Conservation (phyloP, 2,329 filamentous ascomycete genomes). For the Cladosporium sp. region DNA sequence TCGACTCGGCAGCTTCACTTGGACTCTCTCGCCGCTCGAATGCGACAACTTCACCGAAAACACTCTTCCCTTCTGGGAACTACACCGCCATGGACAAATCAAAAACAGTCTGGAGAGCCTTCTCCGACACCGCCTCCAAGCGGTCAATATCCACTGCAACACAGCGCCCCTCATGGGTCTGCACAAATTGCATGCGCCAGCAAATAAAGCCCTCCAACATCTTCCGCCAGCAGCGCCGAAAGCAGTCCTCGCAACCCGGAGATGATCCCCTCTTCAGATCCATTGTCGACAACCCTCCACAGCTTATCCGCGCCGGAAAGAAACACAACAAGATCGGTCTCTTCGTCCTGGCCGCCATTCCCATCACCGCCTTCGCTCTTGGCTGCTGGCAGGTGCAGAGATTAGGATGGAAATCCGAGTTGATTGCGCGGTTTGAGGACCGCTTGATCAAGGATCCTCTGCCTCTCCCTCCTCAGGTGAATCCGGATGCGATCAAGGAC, state of each 20-base stretch:
- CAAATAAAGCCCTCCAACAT: conserved; percentile 24
- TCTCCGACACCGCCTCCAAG: conserved; percentile 11
- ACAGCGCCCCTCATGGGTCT: conserved; percentile 24
- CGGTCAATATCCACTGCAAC: conserved; percentile 15
- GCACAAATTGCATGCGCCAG: conserved; percentile 39
- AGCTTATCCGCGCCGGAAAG: conserved; percentile 72
- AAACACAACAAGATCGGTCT: conserved; percentile 60
- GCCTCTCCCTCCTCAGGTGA: conserved; percentile 78
- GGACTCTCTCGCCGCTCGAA: not conserved
- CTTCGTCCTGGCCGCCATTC: conserved; percentile 63
- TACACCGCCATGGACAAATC: conserved; percentile 24
- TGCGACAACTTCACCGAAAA: conserved; percentile 3
- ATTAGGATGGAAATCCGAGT: conserved; percentile 87
- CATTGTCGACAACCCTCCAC: conserved; percentile 81
- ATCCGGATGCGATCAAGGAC: conserved; percentile 76
- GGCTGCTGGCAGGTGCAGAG: conserved; percentile 96
- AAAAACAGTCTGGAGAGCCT: conserved; percentile 23
- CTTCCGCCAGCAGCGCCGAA: conserved; percentile 36
- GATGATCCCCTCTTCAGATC: conserved; percentile 81
- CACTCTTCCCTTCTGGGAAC: not conserved
- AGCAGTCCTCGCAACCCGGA: conserved; percentile 54
- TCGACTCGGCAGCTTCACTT: not conserved
- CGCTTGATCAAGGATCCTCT: conserved; percentile 81
- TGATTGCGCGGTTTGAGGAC: conserved; percentile 90
- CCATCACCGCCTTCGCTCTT: conserved; percentile 83